Evolutionary conservation across 305 asterid genomes (phyloP), one percentile per base, ranked within the genome.

Genomic region (Solanum aculeatissimum): DNA sequence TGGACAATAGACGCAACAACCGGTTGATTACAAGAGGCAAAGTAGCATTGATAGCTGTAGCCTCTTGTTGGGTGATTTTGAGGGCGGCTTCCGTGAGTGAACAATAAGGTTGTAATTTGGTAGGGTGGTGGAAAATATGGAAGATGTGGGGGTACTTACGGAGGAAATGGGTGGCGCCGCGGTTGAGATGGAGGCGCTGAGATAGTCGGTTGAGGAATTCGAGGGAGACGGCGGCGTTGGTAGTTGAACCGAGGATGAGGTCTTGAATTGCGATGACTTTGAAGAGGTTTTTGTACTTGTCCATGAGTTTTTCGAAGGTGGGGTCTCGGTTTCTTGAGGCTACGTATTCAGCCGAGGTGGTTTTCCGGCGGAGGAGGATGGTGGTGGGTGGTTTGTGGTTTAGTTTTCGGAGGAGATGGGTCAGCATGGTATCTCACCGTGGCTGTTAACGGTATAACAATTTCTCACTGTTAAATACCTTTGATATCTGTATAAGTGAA

Each of bases 281-380:
- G 66, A 92, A 90, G 86, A 94, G 92, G 86, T 91, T 88, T 88
- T 93, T 96, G 95, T 94, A 91, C 82, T 89, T 91, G 63, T 94
- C 98, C 98, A 94, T 96, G 38, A 94, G 93, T 81, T 94, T 94
- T 66, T 96, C 99, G 86, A 96, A 92, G 58, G 94, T 93, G 75
- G 97, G 94, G 83, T 96, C 98, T 75, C 97, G 92, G 83, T 92
- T 91, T 88, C 99, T 88, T 21, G 93, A 89, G 32, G 94, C 89
- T 55, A 93, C 98, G 66, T 92, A 95, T 16, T 90, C 87, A 18
- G 95, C 90, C 2, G 98, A 90, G 57, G 95, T 89, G 86, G 98
- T 94, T 91, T 94, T 94, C 7, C 90, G 80, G 86, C 98, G 97
- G 92, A 70, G 74, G 89, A 90, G 83, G 81, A 84, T 9, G 85